Conservation (phyloP, 768 basidiomycete genomes). For the Amanita jacksonii region DNA sequence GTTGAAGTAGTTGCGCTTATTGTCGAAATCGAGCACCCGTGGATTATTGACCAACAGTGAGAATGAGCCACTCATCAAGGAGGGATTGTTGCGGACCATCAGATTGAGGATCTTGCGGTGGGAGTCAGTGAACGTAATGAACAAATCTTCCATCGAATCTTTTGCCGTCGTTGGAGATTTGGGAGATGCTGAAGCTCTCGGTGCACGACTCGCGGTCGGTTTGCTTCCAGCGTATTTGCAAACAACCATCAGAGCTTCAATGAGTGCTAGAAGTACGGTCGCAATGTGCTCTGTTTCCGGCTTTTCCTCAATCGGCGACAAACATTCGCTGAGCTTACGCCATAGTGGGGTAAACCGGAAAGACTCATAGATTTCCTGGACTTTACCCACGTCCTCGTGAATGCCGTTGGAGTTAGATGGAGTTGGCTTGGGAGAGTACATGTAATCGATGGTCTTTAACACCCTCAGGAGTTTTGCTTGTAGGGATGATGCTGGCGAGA, state of each 20-base stretch:
- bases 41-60: conserved; percentile 93
- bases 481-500: conserved; percentile 87
- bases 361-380: conserved; percentile 81
- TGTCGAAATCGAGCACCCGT: conserved; percentile 96
- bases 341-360: conserved; percentile 88
- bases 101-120: conserved; percentile 92
- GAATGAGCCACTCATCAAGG: conserved; percentile 97
- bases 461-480: conserved; percentile 96
- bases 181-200: conserved; percentile 63
- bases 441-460: conserved; percentile 95
- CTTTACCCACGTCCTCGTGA: conserved; percentile 63
- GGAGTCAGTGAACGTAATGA: conserved; percentile 86
- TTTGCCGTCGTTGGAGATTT: conserved; percentile 55
- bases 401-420: conserved; percentile 23
- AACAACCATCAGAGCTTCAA: conserved; percentile 97
- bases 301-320: conserved; percentile 73
- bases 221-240: conserved; percentile 88
- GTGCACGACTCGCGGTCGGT: conserved; percentile 35
- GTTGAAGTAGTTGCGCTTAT: conserved; percentile 94
- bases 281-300: conserved; percentile 81
- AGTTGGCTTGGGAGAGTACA: conserved; percentile 61
- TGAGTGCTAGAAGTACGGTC: conserved; percentile 86
- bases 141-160: conserved; percentile 84
- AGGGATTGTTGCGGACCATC: conserved; percentile 98
- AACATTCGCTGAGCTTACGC: conserved; percentile 83